These are phyloP conservation scores for Eutrema yunnanense DNA, from an alignment of 345 rosid species.

Conservation along the genomic window DNA sequence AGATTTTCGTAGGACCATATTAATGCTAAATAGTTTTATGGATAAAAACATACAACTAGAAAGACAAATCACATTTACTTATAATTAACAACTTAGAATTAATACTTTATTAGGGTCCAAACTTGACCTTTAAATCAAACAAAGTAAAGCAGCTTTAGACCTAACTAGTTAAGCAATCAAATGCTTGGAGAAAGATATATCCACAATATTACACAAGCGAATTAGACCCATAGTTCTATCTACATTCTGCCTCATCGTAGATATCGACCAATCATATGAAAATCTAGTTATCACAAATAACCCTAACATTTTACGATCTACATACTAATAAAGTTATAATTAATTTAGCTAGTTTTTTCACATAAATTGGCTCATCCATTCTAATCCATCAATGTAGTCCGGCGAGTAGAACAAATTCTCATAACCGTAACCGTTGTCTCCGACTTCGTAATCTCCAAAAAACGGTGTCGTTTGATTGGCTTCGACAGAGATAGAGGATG, in stretches of 20 bases:
- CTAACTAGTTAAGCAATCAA: neutral
- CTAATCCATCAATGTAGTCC: conserved; percentile 40
- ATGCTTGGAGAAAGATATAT: neutral
- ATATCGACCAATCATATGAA: conserved; percentile 10
- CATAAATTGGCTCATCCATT: conserved; percentile 47
- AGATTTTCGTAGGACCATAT: neutral
- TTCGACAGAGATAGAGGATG: conserved; percentile 41
- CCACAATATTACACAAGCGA: conserved; percentile 2
- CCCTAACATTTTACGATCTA: neutral
- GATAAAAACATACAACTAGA: neutral
- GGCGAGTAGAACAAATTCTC: conserved; percentile 32
- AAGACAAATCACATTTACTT: neutral
- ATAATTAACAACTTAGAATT: neutral
- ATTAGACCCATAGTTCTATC: neutral
- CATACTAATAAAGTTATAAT: neutral
- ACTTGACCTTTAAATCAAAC: neutral
- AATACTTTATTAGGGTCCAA: neutral
- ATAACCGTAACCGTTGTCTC: conserved; percentile 31
- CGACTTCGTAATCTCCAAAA: conserved; percentile 38
- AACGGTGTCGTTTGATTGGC: conserved; percentile 36
- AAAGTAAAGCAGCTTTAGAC: neutral
- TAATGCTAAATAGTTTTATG: neutral
- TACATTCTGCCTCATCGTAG: conserved; percentile 1
- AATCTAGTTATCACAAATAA: neutral
- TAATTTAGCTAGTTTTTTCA: conserved; percentile 13